Base-by-base conservation (phyloP, 192 early-diverging fungal species). In the Podila minutissima region DNA sequence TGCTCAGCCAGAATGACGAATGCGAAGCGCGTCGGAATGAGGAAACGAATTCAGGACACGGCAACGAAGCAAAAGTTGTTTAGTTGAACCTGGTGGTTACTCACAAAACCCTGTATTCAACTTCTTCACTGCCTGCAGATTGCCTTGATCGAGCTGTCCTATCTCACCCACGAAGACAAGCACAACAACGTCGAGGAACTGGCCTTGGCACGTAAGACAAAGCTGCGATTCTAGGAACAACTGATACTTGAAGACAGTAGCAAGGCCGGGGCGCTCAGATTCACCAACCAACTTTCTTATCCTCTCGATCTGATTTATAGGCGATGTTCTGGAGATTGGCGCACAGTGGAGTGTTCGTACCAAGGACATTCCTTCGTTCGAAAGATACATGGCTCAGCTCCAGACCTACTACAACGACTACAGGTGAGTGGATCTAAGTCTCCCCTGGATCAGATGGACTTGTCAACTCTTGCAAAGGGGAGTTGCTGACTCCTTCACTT, bases 301-400 rank as follows among this genome's bases (percentile, higher is more conserved):
- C 38, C 5, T 24, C 46, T n/a, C 9, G 41, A 46, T 46, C 15
- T 46, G 41, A 46, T 46, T 37, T 17, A 17, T 85, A 95, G 94
- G 95, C 46, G 93, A 96, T 66, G 86, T 96, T 12, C 85, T 97
- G 41, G 97, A 99, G 84, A 91, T 95, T 65, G 96, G 95, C 20
- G 96, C 96, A 17, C 92, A 94, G 63, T 93, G 91, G 82, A 95
- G 94, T 74, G 91, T 98, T 69, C 92, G 92, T 60, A 88, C 89
- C 15, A 91, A 94, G 73, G 94, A 99, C 65, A 95, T 98, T 79
- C 88, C 93, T 20, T 89, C 94, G n/a, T 99, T 99, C 82, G 97
- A 98, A 83, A 90, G 96, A 74, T 98, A 97, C 74, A 91, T 97
- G 73, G 89, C 93, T 19, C 97, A 99, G 85, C 92, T 98, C 41